These are phyloP conservation scores for Exophiala spinifera DNA, from an alignment of 2,329 filamentous ascomycete species.

Conservation along the genomic window DNA sequence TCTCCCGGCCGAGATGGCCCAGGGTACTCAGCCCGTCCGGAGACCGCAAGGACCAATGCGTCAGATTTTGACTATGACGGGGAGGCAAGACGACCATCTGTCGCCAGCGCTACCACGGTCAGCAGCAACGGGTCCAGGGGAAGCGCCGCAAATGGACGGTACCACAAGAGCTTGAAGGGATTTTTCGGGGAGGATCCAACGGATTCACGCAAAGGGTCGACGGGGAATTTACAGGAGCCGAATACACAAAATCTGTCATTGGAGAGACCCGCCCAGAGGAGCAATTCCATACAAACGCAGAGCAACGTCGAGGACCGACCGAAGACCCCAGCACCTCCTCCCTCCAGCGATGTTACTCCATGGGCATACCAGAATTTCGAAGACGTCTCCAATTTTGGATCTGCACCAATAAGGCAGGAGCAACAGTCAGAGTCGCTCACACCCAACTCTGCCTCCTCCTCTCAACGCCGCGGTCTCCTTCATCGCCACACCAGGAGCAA, in stretches of 20 bases:
- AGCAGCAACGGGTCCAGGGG: slow-evolving; percentile 81
- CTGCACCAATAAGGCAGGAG: slow-evolving; percentile 29
- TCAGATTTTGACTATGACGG: slow-evolving; percentile 61
- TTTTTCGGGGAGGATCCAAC: slow-evolving; percentile 92
- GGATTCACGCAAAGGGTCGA: slow-evolving; percentile 40
- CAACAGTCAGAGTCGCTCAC: slow-evolving; percentile 62
- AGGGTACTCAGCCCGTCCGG: slow-evolving; percentile 65
- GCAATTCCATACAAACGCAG: slow-evolving; percentile 74
- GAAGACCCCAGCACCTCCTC: slow-evolving; percentile 64
- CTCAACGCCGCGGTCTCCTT: slow-evolving; percentile 43
- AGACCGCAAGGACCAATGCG: slow-evolving; percentile 50
- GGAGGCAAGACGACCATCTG: slow-evolving; percentile 79
- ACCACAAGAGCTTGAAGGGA: slow-evolving; percentile 77
- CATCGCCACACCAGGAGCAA: slow-evolving; percentile 57
- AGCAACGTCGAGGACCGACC: slow-evolving; percentile 44
- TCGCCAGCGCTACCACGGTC: slow-evolving; percentile 80
- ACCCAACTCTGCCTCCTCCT: slow-evolving; percentile 49
- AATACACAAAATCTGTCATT: slow-evolving; percentile 56
- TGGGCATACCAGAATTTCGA: slow-evolving; percentile 89
- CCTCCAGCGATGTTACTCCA: slow-evolving; percentile 87
- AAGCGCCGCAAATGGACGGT: slow-evolving; percentile 66
- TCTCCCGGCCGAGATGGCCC: slow-evolving; percentile 46
- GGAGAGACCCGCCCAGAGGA: slow-evolving; percentile 59
- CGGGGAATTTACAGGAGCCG: slow-evolving; percentile 54
- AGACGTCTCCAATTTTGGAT: slow-evolving; percentile 40